Evolutionary conservation across 2,329 filamentous ascomycete genomes (phyloP), one percentile per base, ranked within the genome.

Genomic region (Trichoderma koningiopsis): DNA sequence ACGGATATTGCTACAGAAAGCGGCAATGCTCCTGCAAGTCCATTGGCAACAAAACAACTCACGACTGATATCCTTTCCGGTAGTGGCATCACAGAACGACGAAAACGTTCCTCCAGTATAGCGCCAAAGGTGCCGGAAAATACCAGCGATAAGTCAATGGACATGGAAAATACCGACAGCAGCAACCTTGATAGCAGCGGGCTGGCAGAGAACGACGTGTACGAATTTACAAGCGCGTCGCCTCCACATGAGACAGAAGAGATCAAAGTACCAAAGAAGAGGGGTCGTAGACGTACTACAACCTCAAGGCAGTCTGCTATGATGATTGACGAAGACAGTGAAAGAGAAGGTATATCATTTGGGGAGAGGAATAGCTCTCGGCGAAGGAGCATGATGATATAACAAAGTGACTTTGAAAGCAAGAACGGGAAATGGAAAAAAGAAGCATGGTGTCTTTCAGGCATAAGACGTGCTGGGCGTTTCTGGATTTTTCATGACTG

Each of bases 371-470:
- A 74, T 68, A 80, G 75, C 40, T 81, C 82, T 69, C 80, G 86
- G 74, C 80, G 87, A 72, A 81, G 86, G 73, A 88, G 86, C 75
- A 88, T 88, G 85, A 87, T 89, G 86, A 76, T 88, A 77, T 67
- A 33, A 66, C 22, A n/a, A n/a, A 31, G 49, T 11, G 29, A n/a
- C 55, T 16, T 11, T 16, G 40, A 13, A 81, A 85, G 73, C 72
- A 76, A 65, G 57, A 69, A 64, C 62, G 68, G 60, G 64, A 14
- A 19, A 52, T 40, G 31, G 35, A 27, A 63, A 58, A 70, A 70
- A 33, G 2, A 35, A 72, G 67, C 70, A 66, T 71, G 70, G 71
- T 70, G 71, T 77, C 33, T 35, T 72, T 66, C 68, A 71, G 71
- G 72, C 68, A 58, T 14, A 71, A 70, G 67, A 73, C 68, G 72